phyloP scores from a whole-genome alignment of 2,329 filamentous ascomycete species.

The Diplodia intermedia region DNA sequence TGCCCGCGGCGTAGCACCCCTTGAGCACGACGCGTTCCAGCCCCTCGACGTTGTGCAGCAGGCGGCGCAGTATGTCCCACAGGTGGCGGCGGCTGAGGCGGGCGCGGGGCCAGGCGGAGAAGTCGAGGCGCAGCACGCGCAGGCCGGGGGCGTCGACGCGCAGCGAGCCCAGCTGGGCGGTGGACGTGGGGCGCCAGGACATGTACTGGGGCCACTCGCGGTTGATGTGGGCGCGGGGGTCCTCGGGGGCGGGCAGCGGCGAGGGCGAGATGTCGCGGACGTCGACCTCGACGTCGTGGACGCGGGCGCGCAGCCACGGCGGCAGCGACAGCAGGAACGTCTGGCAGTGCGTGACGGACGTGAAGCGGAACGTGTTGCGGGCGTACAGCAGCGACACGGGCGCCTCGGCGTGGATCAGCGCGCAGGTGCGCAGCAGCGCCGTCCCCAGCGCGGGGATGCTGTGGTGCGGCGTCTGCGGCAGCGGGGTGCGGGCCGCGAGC shows the following conservation, averaged over 20 bases:
- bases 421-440: slow-evolving; percentile 48
- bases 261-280: slow-evolving; percentile 40
- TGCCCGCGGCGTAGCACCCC: slow-evolving; percentile 43
- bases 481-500: slow-evolving; percentile 4
- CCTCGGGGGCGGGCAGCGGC: slow-evolving; percentile 24
- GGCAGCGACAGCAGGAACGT: slow-evolving; percentile 42
- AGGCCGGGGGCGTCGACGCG: slow-evolving; percentile 42
- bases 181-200: slow-evolving; percentile 36
- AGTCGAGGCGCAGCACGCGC: slow-evolving; percentile 46
- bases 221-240: slow-evolving; percentile 34
- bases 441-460: slow-evolving; percentile 36
- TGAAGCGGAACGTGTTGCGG: slow-evolving; percentile 49
- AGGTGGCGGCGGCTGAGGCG: slow-evolving; percentile 42
- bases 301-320: slow-evolving; percentile 35
- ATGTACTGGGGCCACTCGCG: slow-evolving; percentile 49
- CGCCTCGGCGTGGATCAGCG: slow-evolving; percentile 44
- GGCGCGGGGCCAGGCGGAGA: slow-evolving; percentile 45
- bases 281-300: slow-evolving; percentile 49
- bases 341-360: slow-evolving; percentile 40
- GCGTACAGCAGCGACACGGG: slow-evolving; percentile 43
- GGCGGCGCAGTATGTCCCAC: slow-evolving; percentile 43
- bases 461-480: slow-evolving; percentile 30
- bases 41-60: slow-evolving; percentile 41
- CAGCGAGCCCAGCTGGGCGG: slow-evolving; percentile 38
- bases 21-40: slow-evolving; percentile 45